Evolutionary conservation across 768 basidiomycete genomes (phyloP).

Genomic region (Hydnomerulius pinastri): DNA sequence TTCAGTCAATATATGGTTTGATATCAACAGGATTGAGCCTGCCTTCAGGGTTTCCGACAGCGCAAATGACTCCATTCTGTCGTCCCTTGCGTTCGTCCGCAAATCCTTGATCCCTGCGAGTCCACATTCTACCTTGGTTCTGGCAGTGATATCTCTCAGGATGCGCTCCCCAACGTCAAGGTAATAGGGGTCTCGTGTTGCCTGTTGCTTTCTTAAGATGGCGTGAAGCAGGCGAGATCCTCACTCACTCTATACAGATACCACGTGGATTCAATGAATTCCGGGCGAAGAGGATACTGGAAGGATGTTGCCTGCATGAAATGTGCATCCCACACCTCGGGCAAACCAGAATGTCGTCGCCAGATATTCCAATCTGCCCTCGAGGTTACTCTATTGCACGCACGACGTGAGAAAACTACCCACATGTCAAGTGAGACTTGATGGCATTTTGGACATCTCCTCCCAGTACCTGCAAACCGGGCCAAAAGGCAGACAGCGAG

Average conservation of each 20-base stretch:
- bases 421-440: conserved; percentile 87
- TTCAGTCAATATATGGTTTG: conserved; percentile 4
- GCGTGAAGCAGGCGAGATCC: background rate
- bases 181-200: conserved; percentile 91
- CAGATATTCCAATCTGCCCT: conserved; percentile 87
- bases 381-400: conserved; percentile 1
- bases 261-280: conserved; percentile 96
- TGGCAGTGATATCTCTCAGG: conserved; percentile 68
- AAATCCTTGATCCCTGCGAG: conserved; percentile 82
- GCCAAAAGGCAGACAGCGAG: conserved; percentile 95
- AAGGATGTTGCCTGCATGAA: conserved; percentile 69
- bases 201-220: conserved; percentile 49
- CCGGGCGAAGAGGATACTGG: conserved; percentile 83
- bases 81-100: conserved; percentile 73
- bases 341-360: conserved; percentile 83
- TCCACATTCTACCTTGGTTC: conserved; percentile 85
- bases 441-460: conserved; percentile 90
- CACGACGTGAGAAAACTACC: conserved; percentile 23
- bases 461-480: conserved; percentile 88
- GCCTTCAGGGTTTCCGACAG: conserved; percentile 93
- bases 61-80: conserved; percentile 98
- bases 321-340: conserved; percentile 89
- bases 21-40: conserved; percentile 5
- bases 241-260: conserved; percentile 81
- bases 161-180: conserved; percentile 88